These are phyloP conservation scores for Lippia alba DNA, from an alignment of 305 asterid genomes.

Conservation along the genomic window DNA sequence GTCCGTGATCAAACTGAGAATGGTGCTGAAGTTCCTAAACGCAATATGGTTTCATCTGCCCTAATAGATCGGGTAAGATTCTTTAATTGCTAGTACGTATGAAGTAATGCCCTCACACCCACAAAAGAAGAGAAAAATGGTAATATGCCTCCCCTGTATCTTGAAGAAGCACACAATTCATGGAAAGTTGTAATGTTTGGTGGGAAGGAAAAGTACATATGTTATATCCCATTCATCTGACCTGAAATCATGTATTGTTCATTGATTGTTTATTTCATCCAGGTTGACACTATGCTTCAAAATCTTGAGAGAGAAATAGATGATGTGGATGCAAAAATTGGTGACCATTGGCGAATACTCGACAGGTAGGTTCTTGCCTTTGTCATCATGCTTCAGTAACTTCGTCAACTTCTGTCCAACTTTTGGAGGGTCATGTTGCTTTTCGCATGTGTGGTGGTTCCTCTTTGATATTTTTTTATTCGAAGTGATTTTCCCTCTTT, in stretches of 20 bases:
- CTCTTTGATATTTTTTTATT: constrained; percentile 2
- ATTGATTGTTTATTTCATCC: constrained; percentile 33
- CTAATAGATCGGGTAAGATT: constrained; percentile 74
- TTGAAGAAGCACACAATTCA: background rate
- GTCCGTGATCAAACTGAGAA: constrained; percentile 68
- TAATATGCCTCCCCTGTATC: background rate
- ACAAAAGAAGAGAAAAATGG: constrained; percentile 1
- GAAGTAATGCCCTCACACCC: background rate
- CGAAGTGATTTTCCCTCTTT: constrained; percentile 6
- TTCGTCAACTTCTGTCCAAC: background rate
- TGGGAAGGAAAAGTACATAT: constrained; percentile 1
- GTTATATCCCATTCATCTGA: constrained; percentile 19
- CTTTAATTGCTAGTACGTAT: background rate
- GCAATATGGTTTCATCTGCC: constrained; percentile 69
- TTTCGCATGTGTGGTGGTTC: background rate
- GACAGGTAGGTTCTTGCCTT: constrained; percentile 59
- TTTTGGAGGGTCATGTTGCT: constrained; percentile 6
- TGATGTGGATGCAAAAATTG: constrained; percentile 88
- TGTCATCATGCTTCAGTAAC: constrained; percentile 13
- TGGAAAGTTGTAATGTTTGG: constrained; percentile 9
- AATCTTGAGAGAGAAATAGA: constrained; percentile 90
- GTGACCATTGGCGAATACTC: constrained; percentile 86
- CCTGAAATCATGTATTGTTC: constrained; percentile 12
- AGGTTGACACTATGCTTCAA: constrained; percentile 94
- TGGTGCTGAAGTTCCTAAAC: constrained; percentile 61